These are phyloP conservation scores for Dioscorea cayenensis DNA, from an alignment of 116 monocot genomes.

Conservation along the genomic window DNA sequence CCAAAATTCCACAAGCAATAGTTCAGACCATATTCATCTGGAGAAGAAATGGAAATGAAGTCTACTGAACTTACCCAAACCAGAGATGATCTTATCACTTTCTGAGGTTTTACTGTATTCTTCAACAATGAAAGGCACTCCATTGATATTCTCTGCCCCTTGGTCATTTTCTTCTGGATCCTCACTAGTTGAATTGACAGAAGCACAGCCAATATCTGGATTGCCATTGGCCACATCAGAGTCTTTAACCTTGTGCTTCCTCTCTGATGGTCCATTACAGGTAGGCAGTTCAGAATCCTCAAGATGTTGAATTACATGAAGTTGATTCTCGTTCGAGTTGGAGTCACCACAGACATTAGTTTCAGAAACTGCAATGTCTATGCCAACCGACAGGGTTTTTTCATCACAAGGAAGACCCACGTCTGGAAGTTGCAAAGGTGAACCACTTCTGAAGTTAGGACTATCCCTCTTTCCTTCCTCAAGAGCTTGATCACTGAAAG, in stretches of 20 bases:
- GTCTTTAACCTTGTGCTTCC: too few species aligned
- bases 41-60: neutral
- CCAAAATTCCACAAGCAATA: neutral
- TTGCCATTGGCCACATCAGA: too few species aligned
- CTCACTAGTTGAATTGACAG: slow-evolving; percentile 9
- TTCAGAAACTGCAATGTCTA: slow-evolving; percentile 7
- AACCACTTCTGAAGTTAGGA: neutral
- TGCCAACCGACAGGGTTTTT: slow-evolving; percentile 4
- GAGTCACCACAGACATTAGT: slow-evolving; percentile 1
- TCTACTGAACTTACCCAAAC: slow-evolving; percentile 40
- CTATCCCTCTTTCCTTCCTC: slow-evolving; percentile 11
- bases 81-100: slow-evolving; percentile 10
- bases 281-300: slow-evolving; percentile 3
- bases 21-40: neutral
- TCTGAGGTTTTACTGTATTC: slow-evolving; percentile 25
- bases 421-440: neutral
- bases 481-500: slow-evolving; percentile 7
- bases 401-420: neutral
- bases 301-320: neutral
- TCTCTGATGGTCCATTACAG: neutral
- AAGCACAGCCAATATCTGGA: neutral
- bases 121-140: slow-evolving; percentile 22
- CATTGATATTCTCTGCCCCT: slow-evolving; percentile 8
- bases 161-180: slow-evolving; percentile 14
- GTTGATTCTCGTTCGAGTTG: slow-evolving; percentile 11